Conservation (phyloP, 2,329 filamentous ascomycete species). For the Dothideomycetes sp. region DNA sequence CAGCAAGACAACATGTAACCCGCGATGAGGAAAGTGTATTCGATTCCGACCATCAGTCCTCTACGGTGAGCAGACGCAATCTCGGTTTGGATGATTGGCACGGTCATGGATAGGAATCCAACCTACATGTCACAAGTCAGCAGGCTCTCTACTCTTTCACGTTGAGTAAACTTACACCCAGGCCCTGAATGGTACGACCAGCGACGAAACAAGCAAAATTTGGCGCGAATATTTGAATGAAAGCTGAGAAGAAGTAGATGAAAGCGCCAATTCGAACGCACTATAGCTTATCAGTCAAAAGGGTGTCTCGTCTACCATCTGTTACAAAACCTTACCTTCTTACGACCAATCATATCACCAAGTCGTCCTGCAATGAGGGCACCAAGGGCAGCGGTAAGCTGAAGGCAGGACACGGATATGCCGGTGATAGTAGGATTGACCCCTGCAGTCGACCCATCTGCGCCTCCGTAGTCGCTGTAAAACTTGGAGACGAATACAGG, state of each 20-base stretch:
- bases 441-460: conserved; percentile 19
- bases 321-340: no score
- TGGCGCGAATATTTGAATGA: conserved; percentile 63
- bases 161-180: no score
- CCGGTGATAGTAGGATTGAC: conserved; percentile 48
- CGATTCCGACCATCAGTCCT: conserved; percentile 87
- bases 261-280: conserved; percentile 55
- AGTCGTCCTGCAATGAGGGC: conserved; percentile 74
- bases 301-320: no score
- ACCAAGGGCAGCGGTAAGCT: conserved; percentile 79
- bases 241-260: conserved; percentile 37
- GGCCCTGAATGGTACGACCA: conserved; percentile 31
- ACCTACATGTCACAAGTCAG: no score
- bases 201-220: conserved; percentile 70
- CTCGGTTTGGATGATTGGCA: conserved; percentile 37
- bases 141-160: no score
- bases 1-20: conserved; percentile 89
- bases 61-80: conserved; percentile 82
- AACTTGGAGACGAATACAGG: conserved; percentile 29
- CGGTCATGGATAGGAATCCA: conserved; percentile 33
- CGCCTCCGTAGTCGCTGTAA: conserved; percentile 27
- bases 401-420: conserved; percentile 89
- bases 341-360: conserved; percentile 78
- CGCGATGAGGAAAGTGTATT: conserved; percentile 89
- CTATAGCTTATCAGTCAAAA: no score